Conservation (phyloP, 805 yeast species). For the Pichia sporocuriosa region DNA sequence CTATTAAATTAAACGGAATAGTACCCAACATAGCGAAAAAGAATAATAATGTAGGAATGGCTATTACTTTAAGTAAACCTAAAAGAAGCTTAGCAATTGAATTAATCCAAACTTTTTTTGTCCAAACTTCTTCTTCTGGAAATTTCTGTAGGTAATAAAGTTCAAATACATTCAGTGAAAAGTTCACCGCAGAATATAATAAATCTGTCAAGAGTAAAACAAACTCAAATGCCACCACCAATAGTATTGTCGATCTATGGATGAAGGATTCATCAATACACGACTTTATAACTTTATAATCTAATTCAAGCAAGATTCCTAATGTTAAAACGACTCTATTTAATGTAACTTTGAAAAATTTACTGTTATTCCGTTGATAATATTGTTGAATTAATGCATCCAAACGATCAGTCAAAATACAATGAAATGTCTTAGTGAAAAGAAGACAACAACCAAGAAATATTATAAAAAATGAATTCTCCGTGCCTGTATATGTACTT, state of each 20-base stretch:
- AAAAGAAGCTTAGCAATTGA: conserved; percentile 46
- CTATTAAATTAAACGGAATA: conserved; percentile 27
- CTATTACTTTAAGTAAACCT: conserved; percentile 23
- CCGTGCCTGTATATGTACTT: conserved; percentile 42
- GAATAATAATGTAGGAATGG: conserved; percentile 33
- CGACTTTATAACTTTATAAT: conserved; percentile 44
- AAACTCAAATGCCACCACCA: conserved; percentile 72
- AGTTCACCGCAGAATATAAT: conserved; percentile 39
- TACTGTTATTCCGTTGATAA: conserved; percentile 20
- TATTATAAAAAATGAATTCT: conserved; percentile 39
- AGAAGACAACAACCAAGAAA: conserved; percentile 32
- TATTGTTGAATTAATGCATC: conserved; percentile 42
- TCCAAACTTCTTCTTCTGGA: conserved; percentile 66
- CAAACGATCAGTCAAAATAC: conserved; percentile 52
- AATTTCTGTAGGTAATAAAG: conserved; percentile 37
- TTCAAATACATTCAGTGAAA: conserved; percentile 50
- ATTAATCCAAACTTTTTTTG: conserved; percentile 52
- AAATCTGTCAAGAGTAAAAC: conserved; percentile 55
- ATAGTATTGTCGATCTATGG: conserved; percentile 47
- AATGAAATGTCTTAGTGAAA: conserved; percentile 64
- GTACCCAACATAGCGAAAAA: conserved; percentile 37
- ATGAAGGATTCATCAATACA: conserved; percentile 52
- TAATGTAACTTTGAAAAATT: conserved; percentile 20
- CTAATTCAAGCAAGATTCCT: conserved; percentile 39
- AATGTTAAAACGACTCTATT: conserved; percentile 41